Percentiles rank a stretch among this genome's conserved stretches.
Conservation (phyloP, 139 green algal species). For the Tetraselmis striata region DNA sequence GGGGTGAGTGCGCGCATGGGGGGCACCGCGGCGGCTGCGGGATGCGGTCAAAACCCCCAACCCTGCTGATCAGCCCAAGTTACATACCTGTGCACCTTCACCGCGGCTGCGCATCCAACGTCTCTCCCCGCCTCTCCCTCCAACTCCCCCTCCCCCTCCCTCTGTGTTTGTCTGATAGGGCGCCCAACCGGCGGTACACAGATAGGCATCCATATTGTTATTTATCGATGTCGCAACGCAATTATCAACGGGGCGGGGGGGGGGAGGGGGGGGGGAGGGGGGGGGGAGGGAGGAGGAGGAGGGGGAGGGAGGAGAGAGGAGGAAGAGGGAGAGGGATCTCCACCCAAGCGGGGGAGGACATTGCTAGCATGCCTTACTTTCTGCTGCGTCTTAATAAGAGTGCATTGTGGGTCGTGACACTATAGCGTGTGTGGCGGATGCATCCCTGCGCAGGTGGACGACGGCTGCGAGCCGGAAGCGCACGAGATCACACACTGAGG, state of each 20-base stretch:
- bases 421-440: background rate
- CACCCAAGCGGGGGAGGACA: background rate
- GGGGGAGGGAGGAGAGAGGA: background rate
- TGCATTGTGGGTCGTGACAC: background rate
- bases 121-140: no score
- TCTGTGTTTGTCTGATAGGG: background rate
- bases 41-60: background rate
- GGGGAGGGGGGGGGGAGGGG: no score
- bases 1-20: conserved; percentile 9
- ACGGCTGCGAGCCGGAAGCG: background rate
- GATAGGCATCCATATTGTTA: no score
- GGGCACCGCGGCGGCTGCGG: no score
- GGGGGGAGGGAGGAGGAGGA: no score
- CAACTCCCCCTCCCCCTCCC: no score
- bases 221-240: no score
- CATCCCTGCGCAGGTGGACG: background rate
- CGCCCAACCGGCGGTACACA: background rate
- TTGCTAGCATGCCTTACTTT: background rate
- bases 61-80: no score
- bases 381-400: background rate
- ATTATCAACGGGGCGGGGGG: no score
- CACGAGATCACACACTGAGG: background rate
- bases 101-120: background rate
- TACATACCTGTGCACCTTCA: no score
- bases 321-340: background rate